phyloP scores from a whole-genome alignment of 176 grass and related monocot species.

The Aegilops umbellulata region DNA sequence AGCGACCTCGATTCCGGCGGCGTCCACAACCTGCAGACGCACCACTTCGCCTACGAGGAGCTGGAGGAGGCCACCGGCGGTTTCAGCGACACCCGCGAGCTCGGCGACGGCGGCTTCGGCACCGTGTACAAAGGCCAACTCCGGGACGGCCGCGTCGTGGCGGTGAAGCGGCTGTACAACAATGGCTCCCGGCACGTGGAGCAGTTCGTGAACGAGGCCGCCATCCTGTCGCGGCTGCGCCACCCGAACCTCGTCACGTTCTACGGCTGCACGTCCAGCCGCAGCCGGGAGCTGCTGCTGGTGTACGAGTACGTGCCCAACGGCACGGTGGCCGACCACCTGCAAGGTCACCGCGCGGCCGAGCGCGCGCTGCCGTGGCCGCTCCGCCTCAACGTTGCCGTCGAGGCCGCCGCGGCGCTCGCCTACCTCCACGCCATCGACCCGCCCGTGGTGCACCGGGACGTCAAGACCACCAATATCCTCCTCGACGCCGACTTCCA shows the following conservation, averaged over 20 bases:
- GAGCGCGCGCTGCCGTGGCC: conserved; percentile 59
- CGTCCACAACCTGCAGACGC: conserved; percentile 44
- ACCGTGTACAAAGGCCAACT: conserved; percentile 84
- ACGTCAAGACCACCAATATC: conserved; percentile 84
- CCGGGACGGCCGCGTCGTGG: conserved; percentile 61
- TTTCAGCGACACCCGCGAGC: conserved; percentile 44
- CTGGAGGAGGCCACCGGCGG: conserved; percentile 69
- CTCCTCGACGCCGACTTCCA: conserved; percentile 71
- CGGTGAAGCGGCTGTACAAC: conserved; percentile 75
- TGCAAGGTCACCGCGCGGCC: conserved; percentile 43
- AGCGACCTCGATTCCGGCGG: conserved; percentile 32
- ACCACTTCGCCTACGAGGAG: conserved; percentile 70
- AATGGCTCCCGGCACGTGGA: conserved; percentile 61
- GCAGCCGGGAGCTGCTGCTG: conserved; percentile 71
- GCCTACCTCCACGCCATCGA: conserved; percentile 77
- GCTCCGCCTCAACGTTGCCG: conserved; percentile 52
- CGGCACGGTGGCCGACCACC: conserved; percentile 86
- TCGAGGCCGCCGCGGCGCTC: conserved; percentile 73
- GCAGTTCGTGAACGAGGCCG: conserved; percentile 79
- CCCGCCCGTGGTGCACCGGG: conserved; percentile 74
- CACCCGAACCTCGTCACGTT: conserved; percentile 76
- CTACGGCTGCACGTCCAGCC: conserved; percentile 86
- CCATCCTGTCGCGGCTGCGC: conserved; percentile 65
- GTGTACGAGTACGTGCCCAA: conserved; percentile 89
- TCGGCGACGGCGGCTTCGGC: conserved; percentile 87